A percentile compares a stretch with the other conserved stretches of the same genome.
These are phyloP conservation scores for Fagopyrum homotropicum DNA, from an alignment of 148 eudicot species.

Conservation along the genomic window DNA sequence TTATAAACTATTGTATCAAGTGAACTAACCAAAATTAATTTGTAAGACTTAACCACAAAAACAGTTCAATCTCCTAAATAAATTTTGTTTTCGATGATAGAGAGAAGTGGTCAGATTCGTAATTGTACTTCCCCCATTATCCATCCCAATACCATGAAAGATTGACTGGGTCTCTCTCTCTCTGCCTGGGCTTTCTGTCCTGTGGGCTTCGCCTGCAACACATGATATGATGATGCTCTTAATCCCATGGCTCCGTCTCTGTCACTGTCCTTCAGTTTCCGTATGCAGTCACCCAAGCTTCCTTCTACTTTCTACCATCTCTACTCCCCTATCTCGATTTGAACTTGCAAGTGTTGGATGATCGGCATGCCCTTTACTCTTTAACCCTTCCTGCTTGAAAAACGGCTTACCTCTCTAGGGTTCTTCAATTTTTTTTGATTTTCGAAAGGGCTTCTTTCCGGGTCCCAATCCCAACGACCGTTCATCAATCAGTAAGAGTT, in stretches of 20 bases:
- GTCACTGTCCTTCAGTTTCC: neutral
- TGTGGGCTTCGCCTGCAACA: neutral
- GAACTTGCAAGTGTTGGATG: neutral
- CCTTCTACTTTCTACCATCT: neutral
- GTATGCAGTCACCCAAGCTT: neutral
- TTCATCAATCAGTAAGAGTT: neutral
- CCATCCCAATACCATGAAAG: neutral
- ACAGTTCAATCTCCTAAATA: no score
- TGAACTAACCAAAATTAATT: no score
- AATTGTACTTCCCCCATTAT: neutral
- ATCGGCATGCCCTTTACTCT: neutral
- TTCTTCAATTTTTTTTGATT: neutral
- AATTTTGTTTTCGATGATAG: neutral
- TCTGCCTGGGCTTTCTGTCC: neutral
- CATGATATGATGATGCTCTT: neutral
- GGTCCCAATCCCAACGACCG: neutral
- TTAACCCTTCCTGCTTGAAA: neutral
- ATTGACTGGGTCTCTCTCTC: neutral
- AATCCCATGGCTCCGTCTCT: neutral
- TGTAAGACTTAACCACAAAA: no score
- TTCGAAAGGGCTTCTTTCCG: neutral
- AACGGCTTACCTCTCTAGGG: neutral
- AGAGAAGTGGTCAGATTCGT: neutral
- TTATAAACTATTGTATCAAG: no score
- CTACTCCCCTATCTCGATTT: neutral